Evolutionary conservation across 352 stramenopile species (phyloP), one percentile per base, ranked within the genome.

Genomic region (Globisporangium recalcitrans): DNA sequence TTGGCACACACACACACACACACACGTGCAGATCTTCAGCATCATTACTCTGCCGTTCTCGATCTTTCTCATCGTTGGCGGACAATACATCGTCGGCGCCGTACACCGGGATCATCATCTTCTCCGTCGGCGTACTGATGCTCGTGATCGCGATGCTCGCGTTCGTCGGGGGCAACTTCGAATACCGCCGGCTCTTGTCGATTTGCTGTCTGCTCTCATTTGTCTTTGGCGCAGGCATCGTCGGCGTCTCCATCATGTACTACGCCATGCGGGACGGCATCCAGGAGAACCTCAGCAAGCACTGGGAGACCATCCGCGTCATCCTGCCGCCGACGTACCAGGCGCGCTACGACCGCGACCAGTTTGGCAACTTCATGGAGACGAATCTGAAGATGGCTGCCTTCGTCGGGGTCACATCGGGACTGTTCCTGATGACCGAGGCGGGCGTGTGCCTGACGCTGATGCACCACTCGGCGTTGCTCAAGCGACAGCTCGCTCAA

Each of bases 1-100:
- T 44, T 44, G 36, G 36, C 5, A 5, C 36, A 7, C 14, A n/a
- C n/a, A n/a, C n/a, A n/a, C n/a, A n/a, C n/a, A n/a, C n/a, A n/a
- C n/a, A 11, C 19, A 16, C 7, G 52, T 49, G 40, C 26, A 92
- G 79, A 72, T 76, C 26, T 93, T 90, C 63, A 85, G 80, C 32
- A 49, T 89, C 10, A 77, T 85, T 60, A 71, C 80, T 60, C 68
- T 90, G 13, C 80, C 80, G 26, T 74, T 92, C 29, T 82, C 81
- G 16, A 57, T 90, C 3, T 85, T 90, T 56, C 72, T 93, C 24
- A 70, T 90, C 53, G 57, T 88, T 9, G 79, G 81, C 13, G 83
- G 80, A 0, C 84, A 90, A 58, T 93, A 90, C 61, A 77, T 93
- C 54, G 81, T 84, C 27, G 79, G 75, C 81, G 11, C 83, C 83